Conservation (phyloP, 2,329 filamentous ascomycete genomes). For the Macrophomina phaseolina region DNA sequence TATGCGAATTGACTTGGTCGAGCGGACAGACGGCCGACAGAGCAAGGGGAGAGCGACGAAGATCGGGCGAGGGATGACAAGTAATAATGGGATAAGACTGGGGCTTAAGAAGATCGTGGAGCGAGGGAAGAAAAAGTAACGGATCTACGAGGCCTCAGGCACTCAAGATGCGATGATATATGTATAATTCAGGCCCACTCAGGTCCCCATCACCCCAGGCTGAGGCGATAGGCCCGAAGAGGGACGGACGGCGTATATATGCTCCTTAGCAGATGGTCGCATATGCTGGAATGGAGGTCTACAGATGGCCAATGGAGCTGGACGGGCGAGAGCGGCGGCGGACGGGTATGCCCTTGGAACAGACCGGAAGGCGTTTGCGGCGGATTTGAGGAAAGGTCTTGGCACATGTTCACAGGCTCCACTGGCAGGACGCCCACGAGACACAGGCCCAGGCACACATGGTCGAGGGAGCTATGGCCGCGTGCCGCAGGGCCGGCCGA, state of each 20-base stretch:
- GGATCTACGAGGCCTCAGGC: background rate
- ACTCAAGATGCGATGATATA: background rate
- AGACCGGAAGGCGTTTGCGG: background rate
- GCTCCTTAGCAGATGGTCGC: background rate
- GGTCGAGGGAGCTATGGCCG: background rate
- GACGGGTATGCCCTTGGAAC: background rate
- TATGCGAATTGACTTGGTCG: background rate
- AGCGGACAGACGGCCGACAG: background rate
- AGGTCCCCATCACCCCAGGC: constrained; percentile 8
- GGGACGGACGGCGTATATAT: background rate
- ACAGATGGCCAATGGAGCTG: background rate
- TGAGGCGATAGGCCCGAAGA: background rate
- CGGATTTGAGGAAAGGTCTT: background rate
- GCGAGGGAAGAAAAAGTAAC: background rate
- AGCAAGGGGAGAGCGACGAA: background rate
- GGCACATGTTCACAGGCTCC: background rate
- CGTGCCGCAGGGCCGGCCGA: background rate
- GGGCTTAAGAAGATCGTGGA: background rate
- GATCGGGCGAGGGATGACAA: background rate
- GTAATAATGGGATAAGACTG: constrained; percentile 1
- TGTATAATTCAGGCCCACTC: background rate
- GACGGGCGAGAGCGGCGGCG: background rate
- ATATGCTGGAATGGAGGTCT: background rate
- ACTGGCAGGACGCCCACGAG: constrained; percentile 8
- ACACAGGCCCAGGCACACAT: constrained; percentile 6